Base-by-base conservation (phyloP, 2,329 filamentous ascomycete species). In the Hyphodiscus sp. region DNA sequence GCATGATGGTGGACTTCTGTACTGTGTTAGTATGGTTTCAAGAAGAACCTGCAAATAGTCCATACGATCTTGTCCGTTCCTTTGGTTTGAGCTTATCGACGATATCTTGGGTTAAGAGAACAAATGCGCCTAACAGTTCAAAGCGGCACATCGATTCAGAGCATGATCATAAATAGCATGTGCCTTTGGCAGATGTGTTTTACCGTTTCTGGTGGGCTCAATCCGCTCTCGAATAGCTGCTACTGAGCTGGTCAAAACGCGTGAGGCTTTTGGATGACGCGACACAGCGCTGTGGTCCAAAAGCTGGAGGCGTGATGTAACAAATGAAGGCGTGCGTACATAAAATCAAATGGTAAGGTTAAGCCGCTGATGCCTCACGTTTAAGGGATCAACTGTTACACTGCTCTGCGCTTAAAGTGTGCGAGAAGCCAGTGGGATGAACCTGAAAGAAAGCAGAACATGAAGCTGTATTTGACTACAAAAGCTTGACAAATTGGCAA, bases 1-100 rank as follows among this genome's bases (percentile, higher is more conserved):
- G 88, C 94, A 99, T 99, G 55, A 41, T 61, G 51, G 26, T 10
- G 46, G 30, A 9, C 43, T 45, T 49, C 41, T 62, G 23, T 48
- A 30, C 8, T 20, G 45, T 23, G 20, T 53, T n/a, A 54, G 47
- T 52, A 19, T 50, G 19, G 20, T 6, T 20, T 19, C 18, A 6
- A 41, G 23, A 18, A 33, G 18, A 7, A 42, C 51, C 23, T 48
- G 53, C 41, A 50, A 49, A 33, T 46, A 29, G 18, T 41, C 23
- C 43, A 46, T 56, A 56, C 55, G 20, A 45, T 20, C 52, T 44
- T 50, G 47, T 57, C 41, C 33, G 20, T 33, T 48, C 50, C 47
- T 50, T 53, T 20, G 38, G 43, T 38, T 53, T 59, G 38, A 58
- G 51, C 50, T 59, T 59, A 46, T 63, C 60, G 16, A 55, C 41